Evolutionary conservation across 345 rosid genomes (phyloP).

Genomic region (Salix exigua): DNA sequence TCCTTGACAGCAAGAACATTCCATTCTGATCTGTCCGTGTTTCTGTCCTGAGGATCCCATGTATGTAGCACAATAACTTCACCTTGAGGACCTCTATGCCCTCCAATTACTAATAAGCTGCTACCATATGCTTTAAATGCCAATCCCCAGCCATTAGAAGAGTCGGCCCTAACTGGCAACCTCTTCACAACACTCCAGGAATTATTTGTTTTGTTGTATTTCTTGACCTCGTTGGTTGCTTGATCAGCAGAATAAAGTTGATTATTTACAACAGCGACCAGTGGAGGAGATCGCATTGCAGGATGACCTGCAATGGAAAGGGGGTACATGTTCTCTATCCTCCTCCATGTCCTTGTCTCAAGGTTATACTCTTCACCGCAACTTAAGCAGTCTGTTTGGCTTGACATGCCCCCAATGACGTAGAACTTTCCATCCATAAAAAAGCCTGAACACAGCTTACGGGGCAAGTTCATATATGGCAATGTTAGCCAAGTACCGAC

Average conservation of each 20-base stretch:
- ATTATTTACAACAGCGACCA: conserved; percentile 69
- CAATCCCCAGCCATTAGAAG: conserved; percentile 80
- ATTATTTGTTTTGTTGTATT: conserved; percentile 58
- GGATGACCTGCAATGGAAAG: conserved; percentile 77
- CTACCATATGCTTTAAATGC: conserved; percentile 83
- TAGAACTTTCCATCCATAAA: conserved; percentile 81
- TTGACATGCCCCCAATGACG: conserved; percentile 73
- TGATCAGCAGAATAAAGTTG: conserved; percentile 70
- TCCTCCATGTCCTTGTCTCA: conserved; percentile 61
- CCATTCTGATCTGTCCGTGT: conserved; percentile 65
- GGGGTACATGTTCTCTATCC: conserved; percentile 72
- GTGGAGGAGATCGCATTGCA: conserved; percentile 59
- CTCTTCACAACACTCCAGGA: conserved; percentile 71
- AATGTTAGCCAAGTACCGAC: conserved; percentile 66
- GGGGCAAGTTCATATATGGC: conserved; percentile 63
- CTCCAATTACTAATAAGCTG: conserved; percentile 61
- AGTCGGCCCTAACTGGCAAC: conserved; percentile 70
- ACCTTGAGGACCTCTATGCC: conserved; percentile 63
- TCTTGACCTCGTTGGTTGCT: conserved; percentile 69
- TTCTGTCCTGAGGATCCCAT: conserved; percentile 67
- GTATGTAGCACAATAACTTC: conserved; percentile 69
- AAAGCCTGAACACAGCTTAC: conserved; percentile 75
- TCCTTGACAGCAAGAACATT: conserved; percentile 72
- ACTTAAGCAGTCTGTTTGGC: conserved; percentile 51
- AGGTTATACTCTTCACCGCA: conserved; percentile 73